Evolutionary conservation across 495 filamentous ascomycete genomes (phyloP).

Genomic region (Podospora conica): DNA sequence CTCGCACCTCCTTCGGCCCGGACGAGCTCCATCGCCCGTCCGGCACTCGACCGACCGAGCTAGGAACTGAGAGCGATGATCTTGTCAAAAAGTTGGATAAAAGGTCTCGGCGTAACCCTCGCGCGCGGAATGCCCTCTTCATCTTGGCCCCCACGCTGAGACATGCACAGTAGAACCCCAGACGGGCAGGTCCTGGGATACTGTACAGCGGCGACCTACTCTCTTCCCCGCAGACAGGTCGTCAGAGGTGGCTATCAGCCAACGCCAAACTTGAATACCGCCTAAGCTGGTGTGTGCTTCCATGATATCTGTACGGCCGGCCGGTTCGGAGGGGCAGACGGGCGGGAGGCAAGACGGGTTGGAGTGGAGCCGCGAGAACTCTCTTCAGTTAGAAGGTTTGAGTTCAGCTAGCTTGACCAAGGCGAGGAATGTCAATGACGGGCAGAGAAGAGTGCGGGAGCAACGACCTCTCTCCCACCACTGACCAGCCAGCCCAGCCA

Average conservation of each 20-base stretch:
- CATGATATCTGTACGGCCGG: neutral
- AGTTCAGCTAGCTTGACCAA: neutral
- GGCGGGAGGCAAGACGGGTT: neutral
- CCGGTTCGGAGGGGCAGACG: neutral
- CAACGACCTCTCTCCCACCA: too few relatives aligned
- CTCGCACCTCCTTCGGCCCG: neutral
- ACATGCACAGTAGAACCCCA: neutral
- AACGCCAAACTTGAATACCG: too few relatives aligned
- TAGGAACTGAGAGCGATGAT: too few relatives aligned
- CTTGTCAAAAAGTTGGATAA: neutral
- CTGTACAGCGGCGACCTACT: too few relatives aligned
- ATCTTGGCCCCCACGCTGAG: neutral
- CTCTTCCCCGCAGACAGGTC: too few relatives aligned
- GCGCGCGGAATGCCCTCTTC: neutral
- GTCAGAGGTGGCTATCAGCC: too few relatives aligned
- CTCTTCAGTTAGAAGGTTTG: neutral
- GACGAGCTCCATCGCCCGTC: too few relatives aligned
- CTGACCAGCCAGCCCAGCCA: too few relatives aligned
- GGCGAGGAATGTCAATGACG: neutral
- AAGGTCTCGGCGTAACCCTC: neutral
- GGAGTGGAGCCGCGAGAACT: neutral
- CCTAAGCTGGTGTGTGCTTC: too few relatives aligned
- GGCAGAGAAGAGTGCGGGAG: neutral
- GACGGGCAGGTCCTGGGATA: too few relatives aligned
- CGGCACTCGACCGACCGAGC: too few relatives aligned